Base-by-base conservation (phyloP, 768 basidiomycete species). In the Serendipita sp. region DNA sequence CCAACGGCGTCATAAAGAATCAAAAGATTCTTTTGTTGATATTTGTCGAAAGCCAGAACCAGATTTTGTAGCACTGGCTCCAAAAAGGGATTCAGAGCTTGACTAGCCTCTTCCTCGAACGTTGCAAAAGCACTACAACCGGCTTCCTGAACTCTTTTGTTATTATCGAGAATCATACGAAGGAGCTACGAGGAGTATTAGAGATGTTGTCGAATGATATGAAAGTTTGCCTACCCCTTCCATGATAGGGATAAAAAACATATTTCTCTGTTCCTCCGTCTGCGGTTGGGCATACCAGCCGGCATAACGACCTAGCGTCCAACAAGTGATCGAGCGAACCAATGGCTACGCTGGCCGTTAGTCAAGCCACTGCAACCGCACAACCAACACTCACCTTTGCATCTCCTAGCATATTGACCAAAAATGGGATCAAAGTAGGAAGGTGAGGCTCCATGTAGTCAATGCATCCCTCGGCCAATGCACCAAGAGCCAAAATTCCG, bases 1-100 rank as follows among this genome's bases (percentile, higher is more conserved):
- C 96, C 96, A 52, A 99, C 88, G n/a, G 96, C 96, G 70, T 99
- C 96, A 71, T 98, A 98, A 36, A 99, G 76, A 66, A 98, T 99
- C 68, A 99, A 81, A 82, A 98, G 86, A 73, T 99, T 99, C 81
- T 98, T 98, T 75, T 96, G 94, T 72, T 99, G 96, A 74, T 99
- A 99, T 75, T 96, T 97, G 64, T 89, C 83, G 74, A 98, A 99
- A 1, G 96, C 96, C 67, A 91, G 84, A 43, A 98, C 94, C 63
- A 99, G 79, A 74, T 97, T 97, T 63, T 88, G 85, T 65, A 99
- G 78, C 63, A 99, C 90, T 2, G 94, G 94, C 69, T 95, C 93
- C 15, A 98, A 84, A 76, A 88, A 98, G 1, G 96, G 96, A 10
- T 84, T 87, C 62, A 99, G 83, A 68, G 89, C 87, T 2, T 80